Evolutionary conservation across 2,329 filamentous ascomycete species (phyloP), one percentile per base, ranked within the genome.

Genomic region (Elsinoe australis): DNA sequence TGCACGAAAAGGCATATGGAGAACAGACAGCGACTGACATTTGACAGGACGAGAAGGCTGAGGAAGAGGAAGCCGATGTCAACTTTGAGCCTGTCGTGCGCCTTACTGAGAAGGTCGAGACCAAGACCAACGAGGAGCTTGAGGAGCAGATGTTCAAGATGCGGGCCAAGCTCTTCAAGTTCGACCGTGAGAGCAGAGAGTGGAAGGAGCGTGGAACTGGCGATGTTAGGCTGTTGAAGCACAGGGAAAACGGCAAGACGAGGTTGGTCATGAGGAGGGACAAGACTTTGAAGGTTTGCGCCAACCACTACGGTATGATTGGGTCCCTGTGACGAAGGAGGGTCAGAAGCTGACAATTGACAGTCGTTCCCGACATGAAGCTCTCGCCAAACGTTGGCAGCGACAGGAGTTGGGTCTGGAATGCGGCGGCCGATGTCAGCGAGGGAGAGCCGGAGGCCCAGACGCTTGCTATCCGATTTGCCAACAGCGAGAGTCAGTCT

Each of bases 281-380:
- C 77, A 96, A 96, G 87, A 98, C 92, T 53, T 82, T 96, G 74
- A 98, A 98, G 80, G 92, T 98, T 71, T 98, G 92, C 83, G 92
- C 92, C 66, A 98, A 98, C 78, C 92, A 98, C 79, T 98, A 98
- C 73, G 83, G 89, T 95, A 82, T 63, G 85, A 29, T 48, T 35
- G 19, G 14, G 18, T 32, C 49, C 49, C 38, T 2, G n/a, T 28
- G 34, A 18, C 17, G 34, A 44, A 32, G 59, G 45, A 24, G 38
- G 3, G 5, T 15, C 2, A n/a, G n/a, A n/a, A 44, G 41, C 51
- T 55, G 36, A 57, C 35, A 34, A 52, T 36, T 45, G 49, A 29
- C 48, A 94, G 89, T 98, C 64, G 87, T 94, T 53, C 90, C 90
- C 54, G 90, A 95, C 71, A 96, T 98, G 90, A 95, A 95, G 76